Evolutionary conservation across 768 basidiomycete species (phyloP).

Genomic region (Cystobasidium tubakii): DNA sequence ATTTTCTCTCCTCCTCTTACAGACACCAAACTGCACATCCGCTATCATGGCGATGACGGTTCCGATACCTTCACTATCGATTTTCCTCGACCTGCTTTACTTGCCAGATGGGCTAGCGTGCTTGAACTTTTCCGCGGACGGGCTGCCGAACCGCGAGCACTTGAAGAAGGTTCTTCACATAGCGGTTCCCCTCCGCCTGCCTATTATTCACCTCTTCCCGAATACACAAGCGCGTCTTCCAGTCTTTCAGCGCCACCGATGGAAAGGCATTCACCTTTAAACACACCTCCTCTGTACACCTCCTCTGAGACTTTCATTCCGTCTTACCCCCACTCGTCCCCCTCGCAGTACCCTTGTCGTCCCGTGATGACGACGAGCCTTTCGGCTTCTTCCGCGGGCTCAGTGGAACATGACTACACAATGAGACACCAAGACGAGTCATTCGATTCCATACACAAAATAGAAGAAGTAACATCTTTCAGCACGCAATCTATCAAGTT

Average conservation of each 20-base stretch:
- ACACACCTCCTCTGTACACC: constrained; percentile 8
- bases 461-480: background rate
- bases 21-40: background rate
- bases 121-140: background rate
- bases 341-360: constrained; percentile 13
- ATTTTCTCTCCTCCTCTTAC: too few species aligned
- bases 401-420: background rate
- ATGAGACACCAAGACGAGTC: background rate
- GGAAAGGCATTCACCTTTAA: constrained; percentile 13
- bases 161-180: background rate
- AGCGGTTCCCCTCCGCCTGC: background rate
- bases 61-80: background rate
- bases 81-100: background rate
- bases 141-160: background rate
- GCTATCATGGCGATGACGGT: constrained; percentile 10
- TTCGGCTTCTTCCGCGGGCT: background rate
- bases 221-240: background rate
- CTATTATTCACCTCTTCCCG: background rate
- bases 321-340: background rate
- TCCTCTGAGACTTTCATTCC: background rate
- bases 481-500: background rate
- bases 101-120: background rate
- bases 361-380: background rate
- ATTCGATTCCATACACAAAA: background rate
- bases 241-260: background rate